A percentile compares a stretch with the other conserved stretches of the same genome.
Conservation (phyloP, 1,139 yeast genomes). For the Pneumocystis oryctolagi region DNA sequence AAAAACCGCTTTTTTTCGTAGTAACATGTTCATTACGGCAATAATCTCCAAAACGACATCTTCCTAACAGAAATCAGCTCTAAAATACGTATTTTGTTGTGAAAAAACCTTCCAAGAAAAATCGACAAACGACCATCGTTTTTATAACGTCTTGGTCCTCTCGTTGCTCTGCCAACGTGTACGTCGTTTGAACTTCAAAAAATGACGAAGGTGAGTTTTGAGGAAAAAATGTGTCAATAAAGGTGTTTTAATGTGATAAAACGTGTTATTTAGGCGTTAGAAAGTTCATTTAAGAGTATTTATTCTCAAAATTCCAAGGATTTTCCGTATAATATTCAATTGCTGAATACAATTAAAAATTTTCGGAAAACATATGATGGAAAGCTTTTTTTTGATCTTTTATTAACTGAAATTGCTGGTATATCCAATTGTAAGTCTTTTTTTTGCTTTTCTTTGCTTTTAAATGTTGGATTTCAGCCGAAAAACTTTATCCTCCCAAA, state of each 20-base stretch:
- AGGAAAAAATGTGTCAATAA: neutral
- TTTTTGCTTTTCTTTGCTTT: neutral
- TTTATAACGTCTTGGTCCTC: neutral
- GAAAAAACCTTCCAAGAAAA: neutral
- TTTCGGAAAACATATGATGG: neutral
- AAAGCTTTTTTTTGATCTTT: neutral
- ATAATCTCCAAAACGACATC: neutral
- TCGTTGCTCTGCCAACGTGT: neutral
- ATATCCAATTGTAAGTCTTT: neutral
- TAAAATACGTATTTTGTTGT: neutral
- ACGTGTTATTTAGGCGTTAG: neutral
- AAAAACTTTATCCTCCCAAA: slow-evolving; percentile 1
- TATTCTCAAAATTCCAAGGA: neutral
- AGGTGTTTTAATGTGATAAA: neutral
- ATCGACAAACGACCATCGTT: neutral
- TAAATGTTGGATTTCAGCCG: neutral
- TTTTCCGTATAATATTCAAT: neutral
- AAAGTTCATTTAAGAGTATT: neutral
- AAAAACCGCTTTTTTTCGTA: neutral
- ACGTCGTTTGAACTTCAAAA: neutral
- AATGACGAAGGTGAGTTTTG: neutral
- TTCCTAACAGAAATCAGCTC: neutral
- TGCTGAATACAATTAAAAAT: neutral
- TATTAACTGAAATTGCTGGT: neutral
- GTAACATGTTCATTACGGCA: neutral